Evolutionary conservation across 2,329 filamentous ascomycete species (phyloP), one percentile per base, ranked within the genome.

Genomic region (Exophiala viscosa): DNA sequence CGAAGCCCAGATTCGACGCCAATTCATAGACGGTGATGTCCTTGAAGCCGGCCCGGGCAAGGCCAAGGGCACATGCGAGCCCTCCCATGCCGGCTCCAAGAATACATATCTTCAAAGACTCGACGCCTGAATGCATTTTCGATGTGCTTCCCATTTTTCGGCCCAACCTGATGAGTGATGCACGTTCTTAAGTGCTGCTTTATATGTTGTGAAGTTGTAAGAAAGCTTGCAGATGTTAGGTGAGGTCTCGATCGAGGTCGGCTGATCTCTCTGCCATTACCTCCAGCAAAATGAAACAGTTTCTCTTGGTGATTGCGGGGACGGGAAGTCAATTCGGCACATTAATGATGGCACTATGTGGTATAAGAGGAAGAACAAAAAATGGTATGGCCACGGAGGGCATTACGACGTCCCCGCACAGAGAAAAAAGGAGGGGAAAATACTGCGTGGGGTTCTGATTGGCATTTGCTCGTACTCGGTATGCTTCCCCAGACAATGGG

Each of bases 41-140:
- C 59, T 76, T 81, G 70, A 92, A 91, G 6, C 88, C 88, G 62
- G 84, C 83, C 70, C 86, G 86, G 36, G 88, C 87, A 33, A 92
- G 78, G 10, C 87, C 81, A 33, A 92, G 77, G 5, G 87, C 87
- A 46, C 76, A 79, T 52, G 85, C 82, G 23, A 92, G 75, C 23
- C 88, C 88, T 47, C 87, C 88, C 87, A 93, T 92, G 59, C 88
- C 86, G 3, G 59, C 60, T n/a, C 60, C 60, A 15, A 61, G 39
- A 31, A 62, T 66, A 65, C 75, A 69, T 65, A 77, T 68, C 49
- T 71, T 70, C 20, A 74, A 59, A 49, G 52, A 44, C 15, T 52
- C 20, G 35, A 52, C 31, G 45, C 50, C 48, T 17, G 54, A 33
- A 54, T 57, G 54, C 54, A 57, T 57, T 4, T 15, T 39, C 13